A percentile compares a stretch with the other conserved stretches of the same genome.
Evolutionary conservation across 140 eudicot genomes (phyloP).

Genomic region (Flaveria floridana): DNA sequence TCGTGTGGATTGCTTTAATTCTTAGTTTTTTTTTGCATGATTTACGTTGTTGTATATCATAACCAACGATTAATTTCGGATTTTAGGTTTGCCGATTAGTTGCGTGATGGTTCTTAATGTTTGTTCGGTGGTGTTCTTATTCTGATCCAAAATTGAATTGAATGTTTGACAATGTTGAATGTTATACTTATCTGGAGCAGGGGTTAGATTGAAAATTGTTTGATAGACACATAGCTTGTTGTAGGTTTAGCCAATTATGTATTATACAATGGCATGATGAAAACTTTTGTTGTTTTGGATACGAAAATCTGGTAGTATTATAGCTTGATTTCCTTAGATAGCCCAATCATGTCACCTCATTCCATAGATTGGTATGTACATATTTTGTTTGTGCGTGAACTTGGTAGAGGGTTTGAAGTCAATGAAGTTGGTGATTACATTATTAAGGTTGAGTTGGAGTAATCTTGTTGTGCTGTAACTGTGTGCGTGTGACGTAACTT

Average conservation of each 20-base stretch:
- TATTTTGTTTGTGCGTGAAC: neutral
- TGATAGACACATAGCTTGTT: slow-evolving; percentile 5
- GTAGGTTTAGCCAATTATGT: neutral
- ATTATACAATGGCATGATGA: neutral
- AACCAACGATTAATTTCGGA: neutral
- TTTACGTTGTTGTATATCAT: neutral
- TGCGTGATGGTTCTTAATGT: neutral
- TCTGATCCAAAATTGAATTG: neutral
- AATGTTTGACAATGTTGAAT: neutral
- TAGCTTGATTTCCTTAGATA: too few species aligned
- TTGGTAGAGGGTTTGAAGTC: neutral
- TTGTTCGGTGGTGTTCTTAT: too few species aligned
- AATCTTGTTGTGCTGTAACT: slow-evolving; percentile 3
- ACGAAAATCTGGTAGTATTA: neutral
- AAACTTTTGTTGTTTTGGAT: neutral
- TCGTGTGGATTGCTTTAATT: slow-evolving; percentile 23
- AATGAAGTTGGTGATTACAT: neutral
- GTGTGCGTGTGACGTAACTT: slow-evolving; percentile 13
- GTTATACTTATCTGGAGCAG: neutral
- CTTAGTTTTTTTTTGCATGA: neutral
- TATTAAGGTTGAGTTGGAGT: neutral
- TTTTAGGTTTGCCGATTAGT: neutral
- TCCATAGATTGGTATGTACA: too few species aligned
- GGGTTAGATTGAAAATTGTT: slow-evolving; percentile 13
- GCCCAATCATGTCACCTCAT: too few species aligned